Evolutionary conservation across 1,284 basidiomycete genomes (phyloP).

Genomic region (Athelia psychrophila): DNA sequence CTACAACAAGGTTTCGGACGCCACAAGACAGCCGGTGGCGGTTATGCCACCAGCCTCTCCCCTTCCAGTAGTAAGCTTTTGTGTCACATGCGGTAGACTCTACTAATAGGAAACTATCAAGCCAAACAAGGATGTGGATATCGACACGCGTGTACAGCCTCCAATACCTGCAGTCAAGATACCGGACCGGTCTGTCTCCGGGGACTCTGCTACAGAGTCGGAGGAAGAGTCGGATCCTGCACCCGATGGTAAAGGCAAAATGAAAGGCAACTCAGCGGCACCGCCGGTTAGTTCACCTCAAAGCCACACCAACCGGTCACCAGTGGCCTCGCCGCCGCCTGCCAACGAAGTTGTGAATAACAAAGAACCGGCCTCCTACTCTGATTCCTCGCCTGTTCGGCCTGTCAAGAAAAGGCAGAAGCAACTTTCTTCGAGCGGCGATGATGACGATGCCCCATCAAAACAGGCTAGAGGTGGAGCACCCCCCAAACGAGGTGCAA

Average conservation of each 20-base stretch:
- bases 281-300: neutral
- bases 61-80: neutral
- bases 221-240: neutral
- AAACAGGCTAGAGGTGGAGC: slow-evolving; percentile 27
- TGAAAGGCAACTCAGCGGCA: neutral
- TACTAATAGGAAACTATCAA: too few species aligned
- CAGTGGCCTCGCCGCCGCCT: slow-evolving; percentile 14
- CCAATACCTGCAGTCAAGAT: neutral
- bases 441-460: slow-evolving; percentile 43
- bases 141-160: neutral
- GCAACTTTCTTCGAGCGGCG: slow-evolving; percentile 39
- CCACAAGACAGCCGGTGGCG: neutral
- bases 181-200: neutral
- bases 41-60: neutral
- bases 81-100: too few species aligned
- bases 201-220: neutral
- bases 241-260: neutral
- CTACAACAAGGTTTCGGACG: too few species aligned
- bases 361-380: slow-evolving; percentile 32
- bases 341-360: slow-evolving; percentile 9
- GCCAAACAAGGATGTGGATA: neutral
- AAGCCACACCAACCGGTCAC: neutral
- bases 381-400: slow-evolving; percentile 44
- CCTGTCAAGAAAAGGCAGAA: slow-evolving; percentile 45
- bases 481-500: slow-evolving; percentile 44